A percentile compares a stretch with the other conserved stretches of the same genome.
Evolutionary conservation across 2,329 filamentous ascomycete species (phyloP).

Genomic region (Pseudocercospora fijiensis): DNA sequence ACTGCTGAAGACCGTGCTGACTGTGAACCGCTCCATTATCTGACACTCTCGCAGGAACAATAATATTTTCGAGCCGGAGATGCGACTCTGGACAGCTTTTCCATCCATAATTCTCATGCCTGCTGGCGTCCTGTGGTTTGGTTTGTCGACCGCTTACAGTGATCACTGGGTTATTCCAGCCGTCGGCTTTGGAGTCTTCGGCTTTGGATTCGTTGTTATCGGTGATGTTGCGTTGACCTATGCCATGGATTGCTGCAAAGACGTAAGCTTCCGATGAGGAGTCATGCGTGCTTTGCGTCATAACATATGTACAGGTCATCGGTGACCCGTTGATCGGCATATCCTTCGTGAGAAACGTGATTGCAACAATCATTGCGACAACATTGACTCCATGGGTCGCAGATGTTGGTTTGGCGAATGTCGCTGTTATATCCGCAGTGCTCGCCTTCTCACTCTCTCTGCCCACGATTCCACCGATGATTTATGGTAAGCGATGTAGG

Average conservation of each 20-base stretch:
- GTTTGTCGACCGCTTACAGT: constrained; percentile 20
- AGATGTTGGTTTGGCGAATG: constrained; percentile 17
- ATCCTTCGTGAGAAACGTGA: constrained; percentile 20
- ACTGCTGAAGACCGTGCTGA: constrained; percentile 41
- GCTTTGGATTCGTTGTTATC: constrained; percentile 22
- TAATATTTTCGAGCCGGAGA: constrained; percentile 30
- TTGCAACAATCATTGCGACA: constrained; percentile 26
- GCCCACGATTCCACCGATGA: constrained; percentile 17
- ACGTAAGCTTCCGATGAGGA: constrained; percentile 23
- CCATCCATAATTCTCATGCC: constrained; percentile 22
- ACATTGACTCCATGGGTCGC: constrained; percentile 18
- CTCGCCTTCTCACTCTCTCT: constrained; percentile 1
- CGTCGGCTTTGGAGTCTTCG: constrained; percentile 23
- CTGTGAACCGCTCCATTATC: constrained; percentile 24
- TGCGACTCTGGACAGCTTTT: constrained; percentile 25
- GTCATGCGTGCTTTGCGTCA: constrained; percentile 11
- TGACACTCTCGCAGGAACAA: constrained; percentile 27
- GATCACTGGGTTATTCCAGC: constrained; percentile 26
- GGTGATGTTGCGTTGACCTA: constrained; percentile 24
- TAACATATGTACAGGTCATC: constrained; percentile 9
- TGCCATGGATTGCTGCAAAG: constrained; percentile 26
- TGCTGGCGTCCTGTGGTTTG: constrained; percentile 25
- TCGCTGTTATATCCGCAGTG: constrained; percentile 17
- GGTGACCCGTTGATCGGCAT: constrained; percentile 18
- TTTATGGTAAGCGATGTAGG: constrained; percentile 15